Conservation (phyloP, 345 rosid species). For the Garcia nutans region DNA sequence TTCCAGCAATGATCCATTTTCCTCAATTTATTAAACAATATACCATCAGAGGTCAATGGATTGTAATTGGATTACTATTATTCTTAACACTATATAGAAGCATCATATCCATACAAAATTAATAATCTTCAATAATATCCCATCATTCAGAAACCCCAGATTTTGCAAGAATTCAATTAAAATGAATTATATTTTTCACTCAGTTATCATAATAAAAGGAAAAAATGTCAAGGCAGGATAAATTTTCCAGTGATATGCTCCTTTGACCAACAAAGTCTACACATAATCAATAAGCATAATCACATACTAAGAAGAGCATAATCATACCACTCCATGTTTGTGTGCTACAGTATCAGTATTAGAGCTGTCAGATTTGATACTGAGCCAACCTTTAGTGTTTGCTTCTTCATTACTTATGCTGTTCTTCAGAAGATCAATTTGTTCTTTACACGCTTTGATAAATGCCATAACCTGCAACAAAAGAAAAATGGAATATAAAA, state of each 20-base stretch:
- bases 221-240: background rate
- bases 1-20: background rate
- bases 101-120: background rate
- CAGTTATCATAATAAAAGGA: background rate
- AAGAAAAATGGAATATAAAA: background rate
- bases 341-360: slow-evolving; percentile 83
- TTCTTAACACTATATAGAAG: background rate
- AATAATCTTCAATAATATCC: background rate
- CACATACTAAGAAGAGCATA: background rate
- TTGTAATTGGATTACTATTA: background rate
- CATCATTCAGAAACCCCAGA: no score
- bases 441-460: slow-evolving; percentile 86
- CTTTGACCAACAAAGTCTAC: background rate
- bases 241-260: background rate
- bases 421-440: slow-evolving; percentile 72
- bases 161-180: no score
- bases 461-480: slow-evolving; percentile 65
- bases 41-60: background rate
- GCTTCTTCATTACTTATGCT: slow-evolving; percentile 68
- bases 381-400: slow-evolving; percentile 81
- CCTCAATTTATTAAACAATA: background rate
- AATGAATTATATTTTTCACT: background rate
- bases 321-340: slow-evolving; percentile 92
- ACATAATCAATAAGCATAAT: background rate
- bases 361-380: slow-evolving; percentile 47